Percentiles rank a stretch among this genome's conserved stretches.
These are phyloP conservation scores for Raffaelea arxii DNA, from an alignment of 2,329 filamentous ascomycete genomes.

Conservation along the genomic window DNA sequence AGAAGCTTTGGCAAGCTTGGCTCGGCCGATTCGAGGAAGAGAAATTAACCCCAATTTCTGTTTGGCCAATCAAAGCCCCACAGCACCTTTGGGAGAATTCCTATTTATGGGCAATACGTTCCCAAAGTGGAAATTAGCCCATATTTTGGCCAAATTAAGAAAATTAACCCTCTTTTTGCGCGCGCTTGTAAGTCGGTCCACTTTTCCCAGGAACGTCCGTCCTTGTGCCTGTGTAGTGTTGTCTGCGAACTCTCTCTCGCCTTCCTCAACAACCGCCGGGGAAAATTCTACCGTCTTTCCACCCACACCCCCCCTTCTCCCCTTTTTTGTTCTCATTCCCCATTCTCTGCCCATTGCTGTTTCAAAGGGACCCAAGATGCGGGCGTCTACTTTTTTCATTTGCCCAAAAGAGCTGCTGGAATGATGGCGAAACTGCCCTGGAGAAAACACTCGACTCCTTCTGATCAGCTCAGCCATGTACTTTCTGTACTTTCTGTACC, in stretches of 20 bases:
- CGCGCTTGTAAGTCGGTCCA: background rate
- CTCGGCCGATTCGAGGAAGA: too few relatives aligned
- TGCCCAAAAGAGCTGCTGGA: background rate
- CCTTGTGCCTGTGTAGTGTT: background rate
- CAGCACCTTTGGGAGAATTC: too few relatives aligned
- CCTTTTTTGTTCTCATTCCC: background rate
- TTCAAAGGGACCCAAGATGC: background rate
- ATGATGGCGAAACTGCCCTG: background rate
- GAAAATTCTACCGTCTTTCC: background rate
- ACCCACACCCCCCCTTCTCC: background rate
- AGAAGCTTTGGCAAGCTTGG: too few relatives aligned
- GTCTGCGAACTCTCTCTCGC: too few relatives aligned
- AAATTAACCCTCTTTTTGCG: background rate
- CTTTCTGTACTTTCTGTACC: background rate
- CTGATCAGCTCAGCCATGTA: too few relatives aligned
- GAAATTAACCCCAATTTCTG: too few relatives aligned
- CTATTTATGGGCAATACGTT: too few relatives aligned
- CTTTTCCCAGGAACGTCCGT: too few relatives aligned
- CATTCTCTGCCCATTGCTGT: background rate
- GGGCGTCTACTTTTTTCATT: background rate
- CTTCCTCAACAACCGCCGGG: background rate
- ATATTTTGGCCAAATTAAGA: background rate
- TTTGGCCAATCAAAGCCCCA: too few relatives aligned
- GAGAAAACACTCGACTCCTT: too few relatives aligned
- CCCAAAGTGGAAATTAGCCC: background rate